These are phyloP conservation scores for Keithomyces neogunnii DNA, from an alignment of 2,329 filamentous ascomycete genomes.

Conservation along the genomic window DNA sequence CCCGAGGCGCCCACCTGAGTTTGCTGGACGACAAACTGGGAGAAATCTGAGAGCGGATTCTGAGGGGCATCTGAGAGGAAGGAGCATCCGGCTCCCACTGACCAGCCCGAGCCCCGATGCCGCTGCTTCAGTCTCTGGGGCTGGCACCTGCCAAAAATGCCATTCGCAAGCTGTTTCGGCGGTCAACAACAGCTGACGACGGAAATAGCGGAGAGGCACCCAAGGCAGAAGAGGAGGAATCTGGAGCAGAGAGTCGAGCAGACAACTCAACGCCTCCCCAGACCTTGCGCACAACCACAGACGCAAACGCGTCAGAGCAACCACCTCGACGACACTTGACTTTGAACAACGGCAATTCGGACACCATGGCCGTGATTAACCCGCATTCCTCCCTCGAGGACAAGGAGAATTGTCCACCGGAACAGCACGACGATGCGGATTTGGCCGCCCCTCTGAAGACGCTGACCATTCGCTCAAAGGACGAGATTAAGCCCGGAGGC, in stretches of 20 bases:
- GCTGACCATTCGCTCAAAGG: conserved; percentile 11
- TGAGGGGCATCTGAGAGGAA: background rate
- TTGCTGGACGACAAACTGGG: background rate
- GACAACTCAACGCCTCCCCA: background rate
- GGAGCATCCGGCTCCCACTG: background rate
- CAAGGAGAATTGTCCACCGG: conserved; percentile 23
- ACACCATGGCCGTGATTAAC: conserved; percentile 8
- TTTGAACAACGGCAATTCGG: background rate
- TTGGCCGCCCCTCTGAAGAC: conserved; percentile 11
- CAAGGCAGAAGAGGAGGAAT: background rate
- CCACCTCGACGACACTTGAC: background rate
- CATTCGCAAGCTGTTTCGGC: conserved; percentile 22
- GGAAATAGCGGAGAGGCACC: background rate
- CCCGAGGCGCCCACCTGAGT: background rate
- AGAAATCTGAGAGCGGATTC: background rate
- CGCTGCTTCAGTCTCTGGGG: conserved; percentile 20
- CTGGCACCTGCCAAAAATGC: conserved; percentile 22
- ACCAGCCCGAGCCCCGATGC: conserved; percentile 10
- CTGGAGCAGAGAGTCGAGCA: background rate
- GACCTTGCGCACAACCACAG: conserved; percentile 4
- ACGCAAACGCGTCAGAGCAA: background rate
- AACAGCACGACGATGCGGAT: background rate
- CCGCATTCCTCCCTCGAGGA: conserved; percentile 7
- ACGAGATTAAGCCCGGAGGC: background rate
- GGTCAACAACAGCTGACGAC: conserved; percentile 14